Conservation (phyloP, 768 basidiomycete species). For the Xanthoconium stramineum region DNA sequence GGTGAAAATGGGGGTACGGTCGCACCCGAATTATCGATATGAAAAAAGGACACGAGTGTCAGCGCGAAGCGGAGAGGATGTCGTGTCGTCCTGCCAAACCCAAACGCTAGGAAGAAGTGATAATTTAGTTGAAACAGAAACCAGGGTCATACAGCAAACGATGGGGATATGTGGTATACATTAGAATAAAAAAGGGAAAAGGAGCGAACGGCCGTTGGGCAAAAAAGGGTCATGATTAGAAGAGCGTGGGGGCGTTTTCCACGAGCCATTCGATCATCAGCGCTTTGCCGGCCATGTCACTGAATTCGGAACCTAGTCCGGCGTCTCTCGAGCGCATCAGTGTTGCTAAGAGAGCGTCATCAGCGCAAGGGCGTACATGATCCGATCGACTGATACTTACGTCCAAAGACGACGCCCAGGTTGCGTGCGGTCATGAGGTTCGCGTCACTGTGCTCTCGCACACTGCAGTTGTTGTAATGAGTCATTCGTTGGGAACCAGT, state of each 20-base stretch:
- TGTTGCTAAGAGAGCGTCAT: conserved; percentile 57
- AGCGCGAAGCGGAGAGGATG: not conserved
- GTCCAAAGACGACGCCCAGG: conserved; percentile 96
- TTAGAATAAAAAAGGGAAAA: conserved; percentile 20
- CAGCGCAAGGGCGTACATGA: not conserved
- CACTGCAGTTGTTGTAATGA: conserved; percentile 29
- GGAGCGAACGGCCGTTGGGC: too few species aligned
- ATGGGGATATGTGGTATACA: conserved; percentile 23
- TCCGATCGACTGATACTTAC: conserved; percentile 47
- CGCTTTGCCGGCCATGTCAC: conserved; percentile 97
- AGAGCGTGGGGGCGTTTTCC: conserved; percentile 72
- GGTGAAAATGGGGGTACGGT: not conserved
- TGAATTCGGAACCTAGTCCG: conserved; percentile 76
- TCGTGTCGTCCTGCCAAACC: conserved; percentile 7
- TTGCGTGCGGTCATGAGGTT: conserved; percentile 97
- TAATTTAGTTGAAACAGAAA: conserved; percentile 18
- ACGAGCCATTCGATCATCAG: conserved; percentile 92
- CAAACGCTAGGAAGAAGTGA: conserved; percentile 9
- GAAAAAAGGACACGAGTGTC: not conserved
- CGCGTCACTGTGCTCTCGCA: conserved; percentile 61
- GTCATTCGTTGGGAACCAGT: not conserved
- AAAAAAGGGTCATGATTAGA: conserved; percentile 20
- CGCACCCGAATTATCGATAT: not conserved
- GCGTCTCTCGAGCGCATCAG: conserved; percentile 83
- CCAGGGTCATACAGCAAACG: conserved; percentile 9